Base-by-base conservation (phyloP, 2,329 filamentous ascomycete species). In the Didymella sp. region DNA sequence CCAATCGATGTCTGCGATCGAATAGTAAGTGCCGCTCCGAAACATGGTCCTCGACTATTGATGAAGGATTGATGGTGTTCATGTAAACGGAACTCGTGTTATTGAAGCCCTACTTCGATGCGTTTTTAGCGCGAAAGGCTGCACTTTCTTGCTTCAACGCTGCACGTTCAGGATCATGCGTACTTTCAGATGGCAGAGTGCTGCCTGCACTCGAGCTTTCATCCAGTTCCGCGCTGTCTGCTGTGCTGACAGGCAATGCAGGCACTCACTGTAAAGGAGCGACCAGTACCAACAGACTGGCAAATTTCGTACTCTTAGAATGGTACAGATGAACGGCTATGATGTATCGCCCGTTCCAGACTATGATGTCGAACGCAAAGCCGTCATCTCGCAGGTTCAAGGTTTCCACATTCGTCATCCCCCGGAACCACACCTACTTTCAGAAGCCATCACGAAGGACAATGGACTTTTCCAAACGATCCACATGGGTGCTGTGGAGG, bases 381-480 rank as follows among this genome's bases (percentile, higher is more conserved):
- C 57, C 24, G 37, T 54, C 1, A 22, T 22, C 21, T 41, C 35
- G 15, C 54, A 30, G 54, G 17, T 45, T 35, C 53, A 40, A 31
- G 53, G 57, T n/a, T 58, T 67, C 48, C 50, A 59, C 46, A 63
- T 68, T 28, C 63, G 63, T 12, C 68, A 67, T 24, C 70, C 69
- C 11, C 69, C 69, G 2, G 58, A 63, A 11, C 73, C 71, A 13
- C 64, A 73, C 38, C 50, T 67, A n/a, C 63, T 75, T 2, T 37
- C 51, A 4, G 43, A 31, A n/a, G 60, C 59, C 41, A 60, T 70
- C 17, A 75, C 73, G 3, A 45, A 54, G 13, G 71, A 74, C 13
- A 48, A 48, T 6, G 51, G 64, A 6, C 68, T 77, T 6, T 77
- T 77, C 51, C 73, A 76, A 37, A 76, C 73, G 1, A 71, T 75